Evolutionary conservation across 768 basidiomycete species (phyloP), one percentile per base, ranked within the genome.

Genomic region (Candolleomyces aberdarensis): DNA sequence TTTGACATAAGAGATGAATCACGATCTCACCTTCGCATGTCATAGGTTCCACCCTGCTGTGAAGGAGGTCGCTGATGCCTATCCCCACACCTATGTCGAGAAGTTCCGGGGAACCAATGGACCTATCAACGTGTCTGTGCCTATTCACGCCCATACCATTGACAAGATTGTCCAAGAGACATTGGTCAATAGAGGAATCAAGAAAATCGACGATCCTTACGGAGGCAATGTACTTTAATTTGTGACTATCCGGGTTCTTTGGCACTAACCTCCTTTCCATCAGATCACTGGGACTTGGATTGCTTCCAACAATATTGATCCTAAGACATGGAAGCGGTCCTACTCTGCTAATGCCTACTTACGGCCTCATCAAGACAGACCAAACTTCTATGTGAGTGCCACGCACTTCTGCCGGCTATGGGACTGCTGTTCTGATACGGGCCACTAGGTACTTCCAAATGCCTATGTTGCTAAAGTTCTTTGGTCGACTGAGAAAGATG

Each of bases 61-160:
- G 6, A 57, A 70, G 17, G 69, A 72, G 43, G 69, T 71, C 39
- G 60, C 61, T 1, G 68, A 70, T 41, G 19, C 64, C 14, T 74
- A 67, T 57, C 72, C 70, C 5, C 67, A 73, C 52, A 67, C 67
- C 0, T 72, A 69, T 63, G 66, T 71, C 15, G 48, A 54, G 13
- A 54, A 64, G 13, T 47, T 66, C 51, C 70, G 65, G 48, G 73
- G 73, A 14, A 64, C 66, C 11, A 62, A 64, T 2, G 74, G 74
- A 4, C 73, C 70, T 5, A 67, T 76, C 31, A 70, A 72, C 3
- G 62, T 69, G 20, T 67, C 72, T n/a, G 63, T 72, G 41, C 65
- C 72, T 8, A 65, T 67, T 4, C 68, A 69, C 48, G 62, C 65
- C n/a, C 64, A 70, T 31, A 66, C 71, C 10, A 20, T 74, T 40